Conservation (phyloP, 2,329 filamentous ascomycete genomes). For the Coniochaeta pulveracea region DNA sequence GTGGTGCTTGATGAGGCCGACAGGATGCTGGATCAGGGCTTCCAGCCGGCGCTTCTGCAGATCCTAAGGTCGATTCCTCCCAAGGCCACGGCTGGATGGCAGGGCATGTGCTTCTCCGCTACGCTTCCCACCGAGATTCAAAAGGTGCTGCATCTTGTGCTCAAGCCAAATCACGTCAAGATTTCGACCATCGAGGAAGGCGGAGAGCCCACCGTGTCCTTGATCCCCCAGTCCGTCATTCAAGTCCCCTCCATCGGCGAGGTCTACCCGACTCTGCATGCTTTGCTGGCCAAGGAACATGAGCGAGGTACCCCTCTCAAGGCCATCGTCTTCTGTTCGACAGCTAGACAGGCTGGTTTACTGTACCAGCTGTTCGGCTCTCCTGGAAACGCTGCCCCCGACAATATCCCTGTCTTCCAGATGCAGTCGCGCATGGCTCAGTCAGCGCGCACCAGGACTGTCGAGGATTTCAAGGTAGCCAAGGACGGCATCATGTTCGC, state of each 20-base stretch:
- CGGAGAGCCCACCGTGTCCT: slow-evolving; percentile 65
- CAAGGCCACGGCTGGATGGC: slow-evolving; percentile 44
- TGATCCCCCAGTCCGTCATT: slow-evolving; percentile 63
- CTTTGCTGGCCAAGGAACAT: slow-evolving; percentile 38
- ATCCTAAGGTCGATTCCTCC: slow-evolving; percentile 62
- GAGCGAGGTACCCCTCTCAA: slow-evolving; percentile 51
- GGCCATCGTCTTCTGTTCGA: slow-evolving; percentile 70
- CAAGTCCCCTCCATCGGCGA: slow-evolving; percentile 59
- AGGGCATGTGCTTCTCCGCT: slow-evolving; percentile 77
- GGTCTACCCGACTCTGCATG: slow-evolving; percentile 47
- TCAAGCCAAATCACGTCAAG: slow-evolving; percentile 64
- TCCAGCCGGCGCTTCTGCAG: slow-evolving; percentile 66
- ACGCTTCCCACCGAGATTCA: slow-evolving; percentile 74
- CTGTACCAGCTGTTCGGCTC: slow-evolving; percentile 32
- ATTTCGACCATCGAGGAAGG: slow-evolving; percentile 69
- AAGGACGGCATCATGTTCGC: slow-evolving; percentile 46
- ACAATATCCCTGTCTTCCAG: slow-evolving; percentile 29
- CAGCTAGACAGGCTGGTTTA: slow-evolving; percentile 38
- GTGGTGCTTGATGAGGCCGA: slow-evolving; percentile 79
- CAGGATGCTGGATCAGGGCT: slow-evolving; percentile 72
- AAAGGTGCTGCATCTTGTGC: slow-evolving; percentile 57
- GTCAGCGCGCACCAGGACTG: slow-evolving; percentile 38
- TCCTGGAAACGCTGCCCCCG: slow-evolving; percentile 18
- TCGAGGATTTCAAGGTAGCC: slow-evolving; percentile 51
- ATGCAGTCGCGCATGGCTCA: slow-evolving; percentile 42